Evolutionary conservation across 352 stramenopile species (phyloP).

Genomic region (Globisporangium paddicum): DNA sequence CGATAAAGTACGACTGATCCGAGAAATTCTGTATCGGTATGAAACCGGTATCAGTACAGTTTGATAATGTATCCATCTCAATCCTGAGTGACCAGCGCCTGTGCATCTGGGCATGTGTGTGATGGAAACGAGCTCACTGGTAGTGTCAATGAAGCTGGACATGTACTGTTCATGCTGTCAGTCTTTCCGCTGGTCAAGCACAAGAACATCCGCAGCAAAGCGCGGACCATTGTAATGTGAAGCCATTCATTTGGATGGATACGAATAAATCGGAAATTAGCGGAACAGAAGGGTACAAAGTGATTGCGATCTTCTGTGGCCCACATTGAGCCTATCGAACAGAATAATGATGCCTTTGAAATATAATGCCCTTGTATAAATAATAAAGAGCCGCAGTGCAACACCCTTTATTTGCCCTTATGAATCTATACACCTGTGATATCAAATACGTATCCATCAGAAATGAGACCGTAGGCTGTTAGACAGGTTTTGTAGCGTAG

Average conservation of each 20-base stretch:
- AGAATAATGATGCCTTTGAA: not conserved
- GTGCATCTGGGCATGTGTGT: too few relatives aligned
- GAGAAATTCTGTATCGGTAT: too few relatives aligned
- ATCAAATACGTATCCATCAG: conserved; percentile 4
- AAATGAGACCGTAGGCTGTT: not conserved
- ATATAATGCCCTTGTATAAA: not conserved
- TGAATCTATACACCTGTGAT: not conserved
- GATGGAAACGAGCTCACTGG: too few relatives aligned
- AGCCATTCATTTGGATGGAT: conserved; percentile 5
- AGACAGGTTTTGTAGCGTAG: not conserved
- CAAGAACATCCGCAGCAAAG: too few relatives aligned
- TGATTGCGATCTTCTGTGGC: conserved; percentile 7
- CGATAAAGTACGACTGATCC: too few relatives aligned
- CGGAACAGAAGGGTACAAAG: not conserved
- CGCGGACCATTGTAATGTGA: too few relatives aligned
- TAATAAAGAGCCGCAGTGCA: not conserved
- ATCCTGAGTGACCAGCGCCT: too few relatives aligned
- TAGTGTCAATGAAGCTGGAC: too few relatives aligned
- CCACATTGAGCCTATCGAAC: not conserved
- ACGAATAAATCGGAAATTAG: not conserved
- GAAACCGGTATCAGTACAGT: too few relatives aligned
- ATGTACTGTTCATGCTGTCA: too few relatives aligned
- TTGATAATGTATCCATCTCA: too few relatives aligned
- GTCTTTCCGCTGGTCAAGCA: too few relatives aligned
- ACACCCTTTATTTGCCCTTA: not conserved